Conservation (phyloP, 352 stramenopile genomes). For the Pelagophyceae sp. region DNA sequence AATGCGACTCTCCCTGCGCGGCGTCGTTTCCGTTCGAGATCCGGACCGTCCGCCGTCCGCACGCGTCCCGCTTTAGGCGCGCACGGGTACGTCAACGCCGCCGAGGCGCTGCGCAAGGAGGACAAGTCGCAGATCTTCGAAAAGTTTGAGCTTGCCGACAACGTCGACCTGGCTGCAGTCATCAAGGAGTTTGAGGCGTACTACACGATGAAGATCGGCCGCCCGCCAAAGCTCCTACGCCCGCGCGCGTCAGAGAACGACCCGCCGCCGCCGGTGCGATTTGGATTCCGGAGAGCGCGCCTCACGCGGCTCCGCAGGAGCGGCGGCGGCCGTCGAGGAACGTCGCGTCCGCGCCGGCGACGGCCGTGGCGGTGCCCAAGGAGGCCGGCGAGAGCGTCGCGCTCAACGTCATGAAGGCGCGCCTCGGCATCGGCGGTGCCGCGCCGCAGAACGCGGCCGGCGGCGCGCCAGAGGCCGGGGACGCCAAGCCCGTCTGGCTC, state of each 20-base stretch:
- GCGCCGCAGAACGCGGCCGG: neutral
- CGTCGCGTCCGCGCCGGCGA: neutral
- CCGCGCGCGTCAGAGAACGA: neutral
- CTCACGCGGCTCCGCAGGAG: neutral
- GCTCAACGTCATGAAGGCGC: neutral
- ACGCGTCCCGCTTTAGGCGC: constrained; percentile 23
- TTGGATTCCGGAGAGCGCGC: neutral
- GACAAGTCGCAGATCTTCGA: constrained; percentile 58
- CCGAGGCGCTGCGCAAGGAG: constrained; percentile 68
- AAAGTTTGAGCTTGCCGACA: constrained; percentile 80
- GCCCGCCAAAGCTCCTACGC: constrained; percentile 65
- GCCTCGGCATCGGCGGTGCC: neutral
- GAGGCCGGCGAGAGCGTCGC: neutral
- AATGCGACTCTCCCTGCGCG: neutral
- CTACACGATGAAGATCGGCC: constrained; percentile 78
- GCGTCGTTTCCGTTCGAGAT: no score
- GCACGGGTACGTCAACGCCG: constrained; percentile 65
- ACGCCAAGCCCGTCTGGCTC: neutral
- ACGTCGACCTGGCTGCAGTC: constrained; percentile 66
- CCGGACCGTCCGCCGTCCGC: no score
- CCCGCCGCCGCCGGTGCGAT: neutral
- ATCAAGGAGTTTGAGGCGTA: constrained; percentile 77
- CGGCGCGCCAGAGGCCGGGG: neutral
- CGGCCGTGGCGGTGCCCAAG: neutral
- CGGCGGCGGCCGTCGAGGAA: neutral